These are phyloP conservation scores for Lasiosphaeria ovina DNA, from an alignment of 495 filamentous ascomycete genomes.

Conservation along the genomic window DNA sequence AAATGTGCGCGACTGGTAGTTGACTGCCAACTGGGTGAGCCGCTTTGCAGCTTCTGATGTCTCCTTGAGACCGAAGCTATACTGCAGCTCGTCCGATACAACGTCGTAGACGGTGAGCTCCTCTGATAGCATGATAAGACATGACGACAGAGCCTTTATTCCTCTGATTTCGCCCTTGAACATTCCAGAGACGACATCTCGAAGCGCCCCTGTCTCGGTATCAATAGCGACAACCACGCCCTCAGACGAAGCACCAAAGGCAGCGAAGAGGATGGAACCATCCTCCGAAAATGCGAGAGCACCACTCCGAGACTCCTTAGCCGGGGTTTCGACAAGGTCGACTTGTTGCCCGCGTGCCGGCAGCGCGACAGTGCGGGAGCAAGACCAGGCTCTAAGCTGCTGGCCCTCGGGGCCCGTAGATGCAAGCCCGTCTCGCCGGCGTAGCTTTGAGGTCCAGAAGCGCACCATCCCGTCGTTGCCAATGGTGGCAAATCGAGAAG, in stretches of 20 bases:
- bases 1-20: conserved; percentile 54
- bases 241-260: conserved; percentile 40
- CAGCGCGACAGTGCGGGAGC: conserved; percentile 59
- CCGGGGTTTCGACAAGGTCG: conserved; percentile 22
- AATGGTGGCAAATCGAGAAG: conserved; percentile 73
- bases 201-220: conserved; percentile 53
- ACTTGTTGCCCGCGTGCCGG: conserved; percentile 40
- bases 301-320: conserved; percentile 36
- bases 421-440: conserved; percentile 60
- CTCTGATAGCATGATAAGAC: conserved; percentile 61
- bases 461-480: conserved; percentile 75
- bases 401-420: conserved; percentile 52
- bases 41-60: conserved; percentile 34
- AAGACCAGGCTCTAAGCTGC: conserved; percentile 68
- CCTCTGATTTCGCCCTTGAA: conserved; percentile 52
- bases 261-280: conserved; percentile 76
- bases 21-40: conserved; percentile 61
- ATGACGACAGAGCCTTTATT: conserved; percentile 58
- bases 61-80: conserved; percentile 43
- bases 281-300: conserved; percentile 77
- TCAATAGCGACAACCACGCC: conserved; percentile 58
- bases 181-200: conserved; percentile 53
- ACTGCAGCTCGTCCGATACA: conserved; percentile 56
- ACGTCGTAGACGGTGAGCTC: conserved; percentile 66
- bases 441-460: conserved; percentile 70